Conservation (phyloP, 2,329 filamentous ascomycete species). For the Colletotrichum sp. region DNA sequence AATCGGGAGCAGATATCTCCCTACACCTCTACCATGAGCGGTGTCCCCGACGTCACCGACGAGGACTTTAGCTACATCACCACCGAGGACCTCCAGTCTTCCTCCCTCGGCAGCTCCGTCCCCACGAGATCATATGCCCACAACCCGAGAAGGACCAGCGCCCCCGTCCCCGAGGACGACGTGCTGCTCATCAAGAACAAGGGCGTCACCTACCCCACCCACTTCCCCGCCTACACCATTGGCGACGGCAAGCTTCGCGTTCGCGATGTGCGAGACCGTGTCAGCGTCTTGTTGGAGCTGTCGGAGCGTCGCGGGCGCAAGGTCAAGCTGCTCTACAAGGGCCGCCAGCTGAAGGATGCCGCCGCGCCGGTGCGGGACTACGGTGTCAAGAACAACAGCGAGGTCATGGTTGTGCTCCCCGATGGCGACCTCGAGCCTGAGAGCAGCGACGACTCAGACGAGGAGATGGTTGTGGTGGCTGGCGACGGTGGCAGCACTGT, state of each 20-base stretch:
- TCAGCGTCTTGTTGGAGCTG: conserved; percentile 69
- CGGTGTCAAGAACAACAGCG: conserved; percentile 64
- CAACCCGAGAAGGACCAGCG: conserved; percentile 41
- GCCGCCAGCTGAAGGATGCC: conserved; percentile 71
- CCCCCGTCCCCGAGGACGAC: conserved; percentile 64
- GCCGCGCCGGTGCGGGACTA: conserved; percentile 63
- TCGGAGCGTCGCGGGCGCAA: conserved; percentile 54
- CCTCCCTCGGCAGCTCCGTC: conserved; percentile 38
- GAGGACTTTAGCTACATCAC: conserved; percentile 85
- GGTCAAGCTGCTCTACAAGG: conserved; percentile 77
- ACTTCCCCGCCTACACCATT: conserved; percentile 79
- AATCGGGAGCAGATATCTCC: conserved; percentile 54
- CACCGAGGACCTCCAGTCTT: conserved; percentile 69
- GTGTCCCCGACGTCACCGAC: conserved; percentile 70
- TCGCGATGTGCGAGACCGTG: conserved; percentile 69
- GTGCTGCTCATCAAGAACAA: conserved; percentile 74
- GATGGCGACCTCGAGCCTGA: conserved; percentile 45
- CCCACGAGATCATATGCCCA: conserved; percentile 38
- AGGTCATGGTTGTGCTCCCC: conserved; percentile 57
- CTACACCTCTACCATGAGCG: conserved; percentile 51
- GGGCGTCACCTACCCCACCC: conserved; percentile 68
- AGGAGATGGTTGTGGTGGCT: conserved; percentile 50
- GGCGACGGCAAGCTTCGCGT: conserved; percentile 74
- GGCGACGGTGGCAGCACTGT: conserved; percentile 41
- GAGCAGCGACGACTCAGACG: conserved; percentile 42